These are phyloP conservation scores for Zizania palustris DNA, from an alignment of 202 grass and related monocot genomes.

Conservation along the genomic window DNA sequence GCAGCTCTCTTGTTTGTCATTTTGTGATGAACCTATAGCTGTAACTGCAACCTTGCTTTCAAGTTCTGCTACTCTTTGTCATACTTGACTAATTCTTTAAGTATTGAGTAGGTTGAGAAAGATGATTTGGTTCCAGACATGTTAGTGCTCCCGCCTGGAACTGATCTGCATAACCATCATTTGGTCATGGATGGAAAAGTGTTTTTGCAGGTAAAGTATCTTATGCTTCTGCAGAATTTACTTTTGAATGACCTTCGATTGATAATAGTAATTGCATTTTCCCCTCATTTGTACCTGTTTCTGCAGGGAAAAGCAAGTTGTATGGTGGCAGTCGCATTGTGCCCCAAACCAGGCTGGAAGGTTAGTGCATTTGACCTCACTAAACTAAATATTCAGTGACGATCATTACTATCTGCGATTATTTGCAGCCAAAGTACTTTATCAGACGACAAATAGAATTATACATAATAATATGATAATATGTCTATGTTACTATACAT, in stretches of 20 bases:
- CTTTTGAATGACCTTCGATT: background rate
- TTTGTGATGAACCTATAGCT: slow-evolving; percentile 27
- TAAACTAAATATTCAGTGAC: background rate
- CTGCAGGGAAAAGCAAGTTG: slow-evolving; percentile 90
- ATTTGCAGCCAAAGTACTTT: background rate
- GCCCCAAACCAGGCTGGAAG: slow-evolving; percentile 88
- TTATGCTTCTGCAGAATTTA: slow-evolving; percentile 26
- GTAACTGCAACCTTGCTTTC: slow-evolving; percentile 25
- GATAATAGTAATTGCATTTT: background rate
- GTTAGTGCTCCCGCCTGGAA: slow-evolving; percentile 68
- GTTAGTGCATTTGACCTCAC: slow-evolving; percentile 45
- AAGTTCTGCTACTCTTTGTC: slow-evolving; percentile 4
- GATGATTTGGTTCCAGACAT: slow-evolving; percentile 78
- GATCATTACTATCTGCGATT: slow-evolving; percentile 5
- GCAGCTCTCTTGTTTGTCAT: background rate
- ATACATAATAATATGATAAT: background rate
- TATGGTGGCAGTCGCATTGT: slow-evolving; percentile 80
- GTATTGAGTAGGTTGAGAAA: slow-evolving; percentile 57
- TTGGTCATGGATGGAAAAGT: slow-evolving; percentile 69
- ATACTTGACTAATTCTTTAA: slow-evolving; percentile 10
- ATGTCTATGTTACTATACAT: background rate
- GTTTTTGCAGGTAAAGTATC: slow-evolving; percentile 66
- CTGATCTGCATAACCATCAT: slow-evolving; percentile 88
- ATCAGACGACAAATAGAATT: background rate
- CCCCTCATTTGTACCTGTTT: slow-evolving; percentile 32